These are phyloP conservation scores for Arachnopeziza araneosa DNA, from an alignment of 2,329 filamentous ascomycete species.

Conservation along the genomic window DNA sequence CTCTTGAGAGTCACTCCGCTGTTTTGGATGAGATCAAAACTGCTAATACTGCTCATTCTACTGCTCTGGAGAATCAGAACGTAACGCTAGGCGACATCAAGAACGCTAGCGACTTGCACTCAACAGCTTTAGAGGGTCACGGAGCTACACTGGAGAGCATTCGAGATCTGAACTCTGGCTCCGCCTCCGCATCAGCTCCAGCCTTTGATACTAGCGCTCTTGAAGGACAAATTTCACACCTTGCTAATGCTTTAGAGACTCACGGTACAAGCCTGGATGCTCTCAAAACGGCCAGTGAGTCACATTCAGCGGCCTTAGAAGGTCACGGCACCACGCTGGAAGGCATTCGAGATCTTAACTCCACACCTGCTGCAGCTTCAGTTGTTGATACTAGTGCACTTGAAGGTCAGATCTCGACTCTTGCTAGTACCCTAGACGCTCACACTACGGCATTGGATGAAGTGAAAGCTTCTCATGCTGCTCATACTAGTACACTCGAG, in stretches of 20 bases:
- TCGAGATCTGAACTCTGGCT: no score
- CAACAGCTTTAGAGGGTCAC: constrained; percentile 3
- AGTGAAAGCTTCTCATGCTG: constrained; percentile 10
- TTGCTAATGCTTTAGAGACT: constrained; percentile 1
- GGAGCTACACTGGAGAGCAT: no score
- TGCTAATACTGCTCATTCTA: constrained; percentile 1
- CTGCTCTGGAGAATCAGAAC: constrained; percentile 6
- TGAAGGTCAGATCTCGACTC: constrained; percentile 13
- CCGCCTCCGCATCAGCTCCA: no score
- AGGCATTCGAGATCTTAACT: not conserved
- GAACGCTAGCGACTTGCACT: constrained; percentile 1
- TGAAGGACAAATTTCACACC: no score
- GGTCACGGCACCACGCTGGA: not conserved
- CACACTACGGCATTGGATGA: constrained; percentile 3
- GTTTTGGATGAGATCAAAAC: constrained; percentile 14
- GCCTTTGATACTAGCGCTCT: no score
- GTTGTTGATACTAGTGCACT: not conserved
- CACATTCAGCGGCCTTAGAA: constrained; percentile 11
- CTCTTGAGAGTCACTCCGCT: constrained; percentile 11
- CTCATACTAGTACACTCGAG: not conserved
- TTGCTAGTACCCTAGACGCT: constrained; percentile 2
- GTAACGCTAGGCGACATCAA: constrained; percentile 5
- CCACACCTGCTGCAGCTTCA: not conserved
- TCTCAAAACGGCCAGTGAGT: constrained; percentile 4
- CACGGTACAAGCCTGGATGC: constrained; percentile 10